Base-by-base conservation (phyloP, 2,329 filamentous ascomycete genomes). In the Alternaria angustiovoidea region DNA sequence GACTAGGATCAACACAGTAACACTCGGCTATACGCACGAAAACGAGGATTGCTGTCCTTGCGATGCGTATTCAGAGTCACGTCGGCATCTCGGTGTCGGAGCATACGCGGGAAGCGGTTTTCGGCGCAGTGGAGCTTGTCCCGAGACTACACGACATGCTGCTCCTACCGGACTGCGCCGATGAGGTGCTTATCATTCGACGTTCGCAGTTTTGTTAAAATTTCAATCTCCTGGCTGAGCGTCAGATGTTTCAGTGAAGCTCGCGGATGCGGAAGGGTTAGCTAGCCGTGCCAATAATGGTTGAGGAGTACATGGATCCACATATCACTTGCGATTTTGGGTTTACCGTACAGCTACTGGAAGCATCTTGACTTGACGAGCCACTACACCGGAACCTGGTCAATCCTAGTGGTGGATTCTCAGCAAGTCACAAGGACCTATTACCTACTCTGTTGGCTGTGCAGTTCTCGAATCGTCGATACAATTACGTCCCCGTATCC, bases 111-210 rank as follows among this genome's bases (percentile, higher is more conserved):
- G 57, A 67, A 59, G 67, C 54, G 51, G 39, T 59, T 36, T 51
- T 54, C 49, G 51, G 48, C 48, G 49, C 52, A 62, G 55, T 57
- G 59, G 57, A 53, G 46, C 55, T 44, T 43, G 52, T 58, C 55
- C 60, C 63, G 56, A 61, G 63, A 63, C 53, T 60, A 54, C 54
- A 58, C 59, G 34, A 55, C 43, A 57, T 58, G 51, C 53, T 64
- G 54, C 61, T 62, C 61, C 59, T 44, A 63, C 57, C 66, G 64
- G 67, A 57, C 55, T 51, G 54, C 51, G 39, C 69, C 63, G 67
- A 59, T 63, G 70, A 61, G 66, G 66, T 69, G 71, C 67, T 65
- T 43, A 70, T 74, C 64, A 65, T 70, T 61, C 69, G 66, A 74
- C 65, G 36, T 57, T 36, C 46, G 52, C 63, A 63, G 36, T 55